Evolutionary conservation across 176 grass and related monocot species (phyloP).

Genomic region (Pontederia crassipes): DNA sequence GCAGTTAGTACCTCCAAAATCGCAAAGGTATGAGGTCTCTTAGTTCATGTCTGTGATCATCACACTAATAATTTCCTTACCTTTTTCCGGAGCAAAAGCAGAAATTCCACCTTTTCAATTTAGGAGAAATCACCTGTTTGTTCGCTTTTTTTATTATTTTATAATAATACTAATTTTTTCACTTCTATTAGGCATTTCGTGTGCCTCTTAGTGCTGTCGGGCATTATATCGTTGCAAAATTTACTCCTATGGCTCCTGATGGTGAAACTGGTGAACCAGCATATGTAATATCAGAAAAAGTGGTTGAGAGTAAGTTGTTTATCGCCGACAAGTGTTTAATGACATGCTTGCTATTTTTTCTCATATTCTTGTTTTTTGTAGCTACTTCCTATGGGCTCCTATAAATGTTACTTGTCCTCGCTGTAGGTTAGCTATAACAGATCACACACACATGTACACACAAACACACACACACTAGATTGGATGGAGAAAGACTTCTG

Average conservation of each 20-base stretch:
- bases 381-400: no score
- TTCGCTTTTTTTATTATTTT: slow-evolving; percentile 13
- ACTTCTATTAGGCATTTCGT: slow-evolving; percentile 54
- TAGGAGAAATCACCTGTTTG: background rate
- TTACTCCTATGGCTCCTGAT: slow-evolving; percentile 71
- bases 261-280: slow-evolving; percentile 90
- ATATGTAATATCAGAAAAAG: slow-evolving; percentile 50
- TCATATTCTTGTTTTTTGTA: no score
- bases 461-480: no score
- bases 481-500: no score
- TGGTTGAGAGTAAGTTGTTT: slow-evolving; percentile 76
- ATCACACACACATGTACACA: no score
- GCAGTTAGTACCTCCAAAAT: slow-evolving; percentile 74
- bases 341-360: no score
- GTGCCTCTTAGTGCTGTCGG: slow-evolving; percentile 78
- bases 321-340: background rate
- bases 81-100: no score
- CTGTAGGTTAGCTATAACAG: no score
- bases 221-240: slow-evolving; percentile 76
- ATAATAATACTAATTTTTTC: slow-evolving; percentile 9
- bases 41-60: background rate
- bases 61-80: no score
- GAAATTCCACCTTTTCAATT: background rate
- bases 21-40: slow-evolving; percentile 51
- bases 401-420: no score